Evolutionary conservation across 1,284 basidiomycete species (phyloP), one percentile per base, ranked within the genome.

Genomic region (Ganoderma boninense): DNA sequence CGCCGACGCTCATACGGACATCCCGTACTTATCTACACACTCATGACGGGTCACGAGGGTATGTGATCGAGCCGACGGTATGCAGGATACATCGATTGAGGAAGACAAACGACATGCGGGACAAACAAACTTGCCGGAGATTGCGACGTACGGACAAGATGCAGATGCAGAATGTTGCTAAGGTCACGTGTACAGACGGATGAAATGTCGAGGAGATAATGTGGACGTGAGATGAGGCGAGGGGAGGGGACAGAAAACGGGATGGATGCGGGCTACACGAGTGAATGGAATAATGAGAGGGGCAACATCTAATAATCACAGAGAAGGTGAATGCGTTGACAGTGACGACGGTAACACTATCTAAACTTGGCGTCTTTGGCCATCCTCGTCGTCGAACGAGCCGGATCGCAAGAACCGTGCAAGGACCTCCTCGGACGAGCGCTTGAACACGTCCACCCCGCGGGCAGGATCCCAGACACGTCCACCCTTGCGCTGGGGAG

Each of bases 381-480:
- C 74, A 29, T 77, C 78, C 59, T 88, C 87, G 40, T 90, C 88
- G 68, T 91, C 90, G 86, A 89, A 91, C 66, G 90, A 88, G 42
- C 90, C 90, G 85, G 91, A 91, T 75, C 87, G 90, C 83, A 95
- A 82, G 81, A 96, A 95, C 52, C 91, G 85, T 10, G 90, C 88
- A 49, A 96, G 84, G 18, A 95, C 93, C 76, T 95, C 92, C 78
- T 96, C 94, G 2, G 94, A 94, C 26, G 92, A 90, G 67, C 89
- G 88, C 80, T 94, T 95, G 81, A 95, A 94, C 49, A 92, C 75
- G 67, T 95, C 94, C 8, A 95, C 90, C 59, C 91, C 91, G 26
- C 93, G 87, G 14, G 91, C 89, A 23, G 94, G 92, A 77, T 95
- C 92, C 89, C 91, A 95, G 4, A 91, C 90, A 13, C 93, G 86